Evolutionary conservation across 345 rosid genomes (phyloP).

Genomic region (Euphorbia peplus): DNA sequence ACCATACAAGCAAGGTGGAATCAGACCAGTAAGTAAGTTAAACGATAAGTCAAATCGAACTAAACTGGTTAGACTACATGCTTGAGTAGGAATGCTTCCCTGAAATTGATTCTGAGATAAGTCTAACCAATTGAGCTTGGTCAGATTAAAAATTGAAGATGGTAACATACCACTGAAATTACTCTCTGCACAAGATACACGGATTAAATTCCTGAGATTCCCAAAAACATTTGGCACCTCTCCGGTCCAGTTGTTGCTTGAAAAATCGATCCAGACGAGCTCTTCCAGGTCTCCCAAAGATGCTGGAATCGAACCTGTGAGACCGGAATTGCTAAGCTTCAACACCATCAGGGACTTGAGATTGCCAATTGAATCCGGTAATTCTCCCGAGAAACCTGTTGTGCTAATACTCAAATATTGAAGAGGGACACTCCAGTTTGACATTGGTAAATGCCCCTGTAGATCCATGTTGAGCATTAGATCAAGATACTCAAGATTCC

Average conservation of each 20-base stretch:
- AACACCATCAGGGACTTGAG: neutral
- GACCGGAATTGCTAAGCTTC: neutral
- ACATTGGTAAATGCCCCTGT: neutral
- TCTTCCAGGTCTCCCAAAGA: slow-evolving; percentile 7
- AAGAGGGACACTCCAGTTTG: neutral
- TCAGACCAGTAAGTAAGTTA: slow-evolving; percentile 15
- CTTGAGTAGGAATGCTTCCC: slow-evolving; percentile 10
- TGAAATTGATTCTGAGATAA: slow-evolving; percentile 7
- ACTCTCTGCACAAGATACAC: neutral
- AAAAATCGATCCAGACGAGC: slow-evolving; percentile 10
- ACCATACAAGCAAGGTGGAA: slow-evolving; percentile 26
- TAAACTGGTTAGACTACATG: neutral
- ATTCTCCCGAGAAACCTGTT: neutral
- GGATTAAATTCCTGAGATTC: neutral
- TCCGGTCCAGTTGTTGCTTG: neutral
- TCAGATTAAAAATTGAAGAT: slow-evolving; percentile 2
- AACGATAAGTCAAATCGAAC: neutral
- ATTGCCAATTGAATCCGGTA: neutral
- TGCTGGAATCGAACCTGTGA: neutral
- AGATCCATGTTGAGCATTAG: neutral
- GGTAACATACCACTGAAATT: slow-evolving; percentile 26
- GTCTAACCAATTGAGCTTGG: slow-evolving; percentile 3
- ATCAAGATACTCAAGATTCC: neutral
- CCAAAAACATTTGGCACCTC: neutral
- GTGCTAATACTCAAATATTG: neutral